Base-by-base conservation (phyloP, 75 land plant genomes). In the Pinus taeda region DNA sequence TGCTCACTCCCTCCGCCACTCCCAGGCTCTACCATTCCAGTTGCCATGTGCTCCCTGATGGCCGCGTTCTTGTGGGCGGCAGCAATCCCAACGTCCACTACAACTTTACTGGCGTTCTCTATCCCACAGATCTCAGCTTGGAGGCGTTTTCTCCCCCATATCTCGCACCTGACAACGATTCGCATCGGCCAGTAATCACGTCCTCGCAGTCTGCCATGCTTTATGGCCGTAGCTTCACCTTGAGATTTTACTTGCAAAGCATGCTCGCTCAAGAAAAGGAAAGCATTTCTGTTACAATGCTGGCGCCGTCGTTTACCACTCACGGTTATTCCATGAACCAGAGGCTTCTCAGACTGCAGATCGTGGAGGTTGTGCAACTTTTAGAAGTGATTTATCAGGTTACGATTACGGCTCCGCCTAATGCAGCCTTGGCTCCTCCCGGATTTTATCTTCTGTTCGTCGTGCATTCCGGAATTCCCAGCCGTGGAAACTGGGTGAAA, bases 11-110 rank as follows among this genome's bases (percentile, higher is more conserved):
- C 0, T 15, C 88, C n/a, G 76, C 66, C 13, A 90, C 78, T 12
- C 89, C 97, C 0, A 59, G 97, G 12, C 4, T 94, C 76, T 94
- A 94, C 75, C 95, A 94, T 72, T 90, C 95, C 5, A 80, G 89
- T 3, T 89, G 95, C 14, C 77, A 84, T 18, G 58, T 94, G 57
- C 73, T 87, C 4, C 83, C 85, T 1, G 89, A 90, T 39, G 95
- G 95, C 0, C 74, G 91, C 15, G 81, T 94, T 3, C 76, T 92
- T 3, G 88, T 94, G 39, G 97, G 91, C 1, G 97, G 97, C 18
- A 92, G 95, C 79, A 94, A 92, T 77, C 85, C 93, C 21, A 89
- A 92, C 65, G 64, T 74, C n/a, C 4, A 7, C 2, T 92, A 94
- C 71, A 71, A 79, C 24, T 92, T 85, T 62, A 62, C 79, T 12